Evolutionary conservation across 2,329 filamentous ascomycete species (phyloP).

Genomic region (Botrytis aclada): DNA sequence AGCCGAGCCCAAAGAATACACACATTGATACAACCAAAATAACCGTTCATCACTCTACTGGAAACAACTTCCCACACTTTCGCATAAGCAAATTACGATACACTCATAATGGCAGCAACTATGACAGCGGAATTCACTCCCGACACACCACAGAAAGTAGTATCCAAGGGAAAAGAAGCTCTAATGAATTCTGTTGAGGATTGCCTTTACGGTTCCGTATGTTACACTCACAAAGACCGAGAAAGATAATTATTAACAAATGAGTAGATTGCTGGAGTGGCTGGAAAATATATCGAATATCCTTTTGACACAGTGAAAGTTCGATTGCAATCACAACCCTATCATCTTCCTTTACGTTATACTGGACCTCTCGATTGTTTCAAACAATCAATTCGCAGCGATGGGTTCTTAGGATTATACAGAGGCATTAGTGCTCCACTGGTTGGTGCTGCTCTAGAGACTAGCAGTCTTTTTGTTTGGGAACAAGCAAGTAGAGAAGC

Average conservation of each 20-base stretch:
- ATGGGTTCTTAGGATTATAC: slow-evolving; percentile 76
- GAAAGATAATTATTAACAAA: slow-evolving; percentile 17
- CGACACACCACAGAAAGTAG: slow-evolving; percentile 16
- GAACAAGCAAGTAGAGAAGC: slow-evolving; percentile 71
- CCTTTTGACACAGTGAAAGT: slow-evolving; percentile 99
- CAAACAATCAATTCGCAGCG: slow-evolving; percentile 73
- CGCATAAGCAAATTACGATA: background rate
- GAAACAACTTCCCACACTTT: slow-evolving; percentile 17
- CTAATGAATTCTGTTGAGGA: slow-evolving; percentile 70
- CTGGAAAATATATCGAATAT: slow-evolving; percentile 96
- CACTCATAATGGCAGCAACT: slow-evolving; percentile 30
- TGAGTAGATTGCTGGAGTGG: slow-evolving; percentile 70
- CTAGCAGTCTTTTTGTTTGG: slow-evolving; percentile 88
- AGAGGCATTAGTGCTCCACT: slow-evolving; percentile 90
- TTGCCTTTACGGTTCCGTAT: slow-evolving; percentile 80
- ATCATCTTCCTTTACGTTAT: slow-evolving; percentile 77
- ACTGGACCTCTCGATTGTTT: slow-evolving; percentile 91
- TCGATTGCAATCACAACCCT: slow-evolving; percentile 90
- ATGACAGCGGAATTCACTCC: slow-evolving; percentile 28
- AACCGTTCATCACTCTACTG: background rate
- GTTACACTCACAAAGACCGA: slow-evolving; percentile 33
- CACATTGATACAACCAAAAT: background rate
- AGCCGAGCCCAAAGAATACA: background rate
- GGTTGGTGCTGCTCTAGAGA: slow-evolving; percentile 87
- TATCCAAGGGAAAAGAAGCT: slow-evolving; percentile 30